phyloP scores from a whole-genome alignment of 2,329 filamentous ascomycete species.

The Beauveria brongniartii region DNA sequence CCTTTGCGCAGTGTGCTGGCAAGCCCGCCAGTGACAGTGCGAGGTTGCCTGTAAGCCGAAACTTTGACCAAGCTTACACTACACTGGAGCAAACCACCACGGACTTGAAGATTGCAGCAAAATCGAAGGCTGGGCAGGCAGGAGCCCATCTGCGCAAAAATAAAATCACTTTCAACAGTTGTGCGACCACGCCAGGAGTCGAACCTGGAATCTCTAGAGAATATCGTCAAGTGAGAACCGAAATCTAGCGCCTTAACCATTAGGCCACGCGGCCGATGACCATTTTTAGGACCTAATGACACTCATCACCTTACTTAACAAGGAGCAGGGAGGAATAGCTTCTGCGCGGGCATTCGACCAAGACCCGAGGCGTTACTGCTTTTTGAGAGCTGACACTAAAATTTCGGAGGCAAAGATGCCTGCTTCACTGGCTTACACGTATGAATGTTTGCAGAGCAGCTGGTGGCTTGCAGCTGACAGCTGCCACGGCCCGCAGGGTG shows the following conservation, averaged over 20 bases:
- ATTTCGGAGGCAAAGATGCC: not conserved
- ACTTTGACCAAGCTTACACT: too few relatives aligned
- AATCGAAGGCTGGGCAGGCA: too few relatives aligned
- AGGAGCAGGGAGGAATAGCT: not conserved
- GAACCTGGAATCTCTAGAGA: slow-evolving; percentile 37
- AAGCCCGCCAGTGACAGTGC: too few relatives aligned
- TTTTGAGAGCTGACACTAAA: too few relatives aligned
- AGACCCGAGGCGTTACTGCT: too few relatives aligned
- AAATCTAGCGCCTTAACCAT: slow-evolving; percentile 38
- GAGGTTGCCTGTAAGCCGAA: too few relatives aligned
- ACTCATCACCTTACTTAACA: not conserved
- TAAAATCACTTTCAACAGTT: not conserved
- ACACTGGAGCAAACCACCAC: too few relatives aligned
- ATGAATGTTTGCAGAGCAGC: not conserved
- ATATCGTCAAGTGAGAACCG: slow-evolving; percentile 19
- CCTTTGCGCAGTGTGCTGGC: too few relatives aligned
- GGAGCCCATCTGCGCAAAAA: not conserved
- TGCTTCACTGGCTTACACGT: not conserved
- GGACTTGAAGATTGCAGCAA: too few relatives aligned
- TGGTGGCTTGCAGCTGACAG: not conserved
- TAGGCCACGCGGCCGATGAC: slow-evolving; percentile 32
- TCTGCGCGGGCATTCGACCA: too few relatives aligned
- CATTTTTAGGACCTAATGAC: slow-evolving; percentile 1
- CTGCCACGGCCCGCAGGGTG: too few relatives aligned
- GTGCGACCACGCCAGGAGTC: slow-evolving; percentile 34